Conservation (phyloP, 257 asterid genomes). For the Nyctanthes arbortristis region DNA sequence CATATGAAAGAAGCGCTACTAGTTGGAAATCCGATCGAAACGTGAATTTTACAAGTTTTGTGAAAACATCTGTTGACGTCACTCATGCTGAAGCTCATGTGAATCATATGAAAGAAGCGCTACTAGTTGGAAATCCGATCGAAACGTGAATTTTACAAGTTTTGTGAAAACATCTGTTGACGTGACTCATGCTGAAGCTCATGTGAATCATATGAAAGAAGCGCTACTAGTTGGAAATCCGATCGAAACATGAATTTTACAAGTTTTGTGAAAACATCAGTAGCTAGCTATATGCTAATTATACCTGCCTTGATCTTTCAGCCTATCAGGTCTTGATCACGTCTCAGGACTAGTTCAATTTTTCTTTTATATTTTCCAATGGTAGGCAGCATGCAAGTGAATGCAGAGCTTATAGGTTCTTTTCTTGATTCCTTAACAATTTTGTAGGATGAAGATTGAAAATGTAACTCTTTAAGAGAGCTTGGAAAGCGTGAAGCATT, state of each 20-base stretch:
- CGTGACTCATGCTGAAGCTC: too few species aligned
- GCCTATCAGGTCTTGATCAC: too few species aligned
- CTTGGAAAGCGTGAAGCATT: conserved; percentile 89
- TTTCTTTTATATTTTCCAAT: background rate
- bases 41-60: conserved; percentile 76
- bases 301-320: background rate
- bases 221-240: too few species aligned
- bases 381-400: background rate
- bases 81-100: conserved; percentile 35
- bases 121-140: conserved; percentile 34
- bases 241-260: too few species aligned
- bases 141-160: conserved; percentile 72
- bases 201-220: too few species aligned
- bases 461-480: conserved; percentile 94
- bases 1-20: conserved; percentile 32
- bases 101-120: conserved; percentile 34
- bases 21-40: conserved; percentile 35
- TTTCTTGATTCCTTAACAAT: background rate
- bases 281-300: conserved; percentile 2
- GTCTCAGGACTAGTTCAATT: conserved; percentile 2
- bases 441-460: conserved; percentile 84
- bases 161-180: conserved; percentile 17
- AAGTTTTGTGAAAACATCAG: too few species aligned
- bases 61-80: background rate
- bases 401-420: background rate